A percentile compares a stretch with the other conserved stretches of the same genome.
Evolutionary conservation across 2,329 filamentous ascomycete species (phyloP).

Genomic region (Harringtonia lauricola): DNA sequence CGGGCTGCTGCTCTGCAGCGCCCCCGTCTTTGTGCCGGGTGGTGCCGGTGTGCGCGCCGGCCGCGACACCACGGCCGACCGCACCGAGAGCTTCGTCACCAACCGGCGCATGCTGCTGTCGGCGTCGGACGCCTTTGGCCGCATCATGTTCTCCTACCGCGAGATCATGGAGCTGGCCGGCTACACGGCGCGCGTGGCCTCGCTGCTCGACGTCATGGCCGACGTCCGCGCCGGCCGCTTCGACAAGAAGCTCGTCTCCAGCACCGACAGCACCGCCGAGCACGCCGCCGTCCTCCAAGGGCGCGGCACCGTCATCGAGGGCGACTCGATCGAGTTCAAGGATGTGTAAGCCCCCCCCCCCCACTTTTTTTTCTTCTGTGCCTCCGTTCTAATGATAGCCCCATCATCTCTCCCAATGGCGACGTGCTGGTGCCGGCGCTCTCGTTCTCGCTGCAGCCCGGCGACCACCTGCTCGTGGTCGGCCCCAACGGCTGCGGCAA

Average conservation of each 20-base stretch:
- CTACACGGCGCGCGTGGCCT: constrained; percentile 86
- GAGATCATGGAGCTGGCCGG: constrained; percentile 94
- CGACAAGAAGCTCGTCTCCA: constrained; percentile 92
- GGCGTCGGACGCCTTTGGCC: constrained; percentile 89
- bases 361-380: neutral
- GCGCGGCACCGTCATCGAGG: constrained; percentile 72
- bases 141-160: constrained; percentile 96
- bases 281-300: constrained; percentile 76
- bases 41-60: constrained; percentile 50
- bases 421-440: constrained; percentile 80
- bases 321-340: constrained; percentile 71
- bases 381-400: constrained; percentile 29
- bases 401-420: constrained; percentile 93
- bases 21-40: constrained; percentile 91
- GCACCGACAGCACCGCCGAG: constrained; percentile 65
- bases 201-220: constrained; percentile 84
- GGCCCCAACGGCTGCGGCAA: constrained; percentile 97
- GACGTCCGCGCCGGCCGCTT: constrained; percentile 86
- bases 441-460: constrained; percentile 75
- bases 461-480: constrained; percentile 87
- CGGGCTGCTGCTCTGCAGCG: constrained; percentile 81
- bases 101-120: constrained; percentile 86
- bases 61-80: constrained; percentile 39
- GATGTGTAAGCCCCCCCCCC: constrained; percentile 49
- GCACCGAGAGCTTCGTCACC: constrained; percentile 75